phyloP scores from a whole-genome alignment of 495 filamentous ascomycete genomes.

The Aspergillus homomorphus region DNA sequence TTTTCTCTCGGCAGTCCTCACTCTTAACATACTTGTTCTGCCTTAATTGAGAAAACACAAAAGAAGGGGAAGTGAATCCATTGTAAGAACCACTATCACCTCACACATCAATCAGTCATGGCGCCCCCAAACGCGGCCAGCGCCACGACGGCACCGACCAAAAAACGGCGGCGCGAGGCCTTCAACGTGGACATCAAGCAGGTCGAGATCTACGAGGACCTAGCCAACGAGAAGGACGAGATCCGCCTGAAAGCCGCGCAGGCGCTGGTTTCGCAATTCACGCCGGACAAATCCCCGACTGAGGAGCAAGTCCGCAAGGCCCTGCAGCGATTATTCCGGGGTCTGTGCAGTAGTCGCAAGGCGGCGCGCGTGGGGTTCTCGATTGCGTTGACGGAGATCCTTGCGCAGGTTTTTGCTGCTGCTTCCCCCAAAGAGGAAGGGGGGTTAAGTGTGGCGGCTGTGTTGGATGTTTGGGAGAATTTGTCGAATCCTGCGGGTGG shows the following conservation, averaged over 20 bases:
- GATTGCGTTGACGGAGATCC: slow-evolving; percentile 78
- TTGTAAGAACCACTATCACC: not conserved
- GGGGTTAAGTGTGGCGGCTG: slow-evolving; percentile 45
- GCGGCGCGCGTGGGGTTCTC: slow-evolving; percentile 90
- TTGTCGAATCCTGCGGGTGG: slow-evolving; percentile 64
- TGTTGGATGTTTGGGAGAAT: slow-evolving; percentile 63
- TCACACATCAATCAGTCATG: not conserved
- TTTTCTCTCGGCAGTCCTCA: too few relatives aligned
- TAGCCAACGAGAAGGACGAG: slow-evolving; percentile 51
- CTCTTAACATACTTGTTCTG: not conserved
- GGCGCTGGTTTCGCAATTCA: slow-evolving; percentile 45
- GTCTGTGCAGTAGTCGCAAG: slow-evolving; percentile 85
- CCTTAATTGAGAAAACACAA: too few relatives aligned
- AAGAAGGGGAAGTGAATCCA: too few relatives aligned
- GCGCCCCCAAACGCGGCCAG: slow-evolving; percentile 6
- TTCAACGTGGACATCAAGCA: slow-evolving; percentile 47
- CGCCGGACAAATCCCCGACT: slow-evolving; percentile 37
- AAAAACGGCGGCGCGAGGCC: slow-evolving; percentile 46
- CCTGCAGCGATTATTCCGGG: slow-evolving; percentile 70
- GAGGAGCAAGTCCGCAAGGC: slow-evolving; percentile 43
- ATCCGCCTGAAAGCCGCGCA: slow-evolving; percentile 49
- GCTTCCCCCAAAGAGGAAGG: too few relatives aligned
- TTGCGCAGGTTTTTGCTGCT: slow-evolving; percentile 52
- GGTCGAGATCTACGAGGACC: slow-evolving; percentile 56
- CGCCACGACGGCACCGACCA: slow-evolving; percentile 23